Conservation (phyloP, 495 filamentous ascomycete genomes). For the Cudoniella acicularis region DNA sequence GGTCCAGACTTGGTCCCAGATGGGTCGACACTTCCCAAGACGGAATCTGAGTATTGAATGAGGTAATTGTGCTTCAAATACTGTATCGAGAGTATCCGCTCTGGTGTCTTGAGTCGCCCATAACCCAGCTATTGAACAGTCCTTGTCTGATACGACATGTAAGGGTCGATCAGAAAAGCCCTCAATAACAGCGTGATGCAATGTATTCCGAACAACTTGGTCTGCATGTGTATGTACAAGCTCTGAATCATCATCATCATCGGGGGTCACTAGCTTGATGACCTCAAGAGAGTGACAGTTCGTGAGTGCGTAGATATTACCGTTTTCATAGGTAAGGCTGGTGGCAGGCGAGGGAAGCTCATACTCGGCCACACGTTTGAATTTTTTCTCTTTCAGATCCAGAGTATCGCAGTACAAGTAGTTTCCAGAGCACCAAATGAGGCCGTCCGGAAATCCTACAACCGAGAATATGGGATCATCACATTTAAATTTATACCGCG, state of each 20-base stretch:
- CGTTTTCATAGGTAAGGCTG: slow-evolving; percentile 35
- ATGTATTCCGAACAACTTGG: slow-evolving; percentile 22
- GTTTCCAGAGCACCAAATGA: slow-evolving; percentile 42
- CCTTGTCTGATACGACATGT: slow-evolving; percentile 42
- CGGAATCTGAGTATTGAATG: slow-evolving; percentile 47
- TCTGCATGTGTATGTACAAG: slow-evolving; percentile 18
- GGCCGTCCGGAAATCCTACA: slow-evolving; percentile 35
- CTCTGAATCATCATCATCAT: slow-evolving; percentile 25
- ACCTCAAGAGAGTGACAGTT: slow-evolving; percentile 41
- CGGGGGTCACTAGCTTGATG: slow-evolving; percentile 23
- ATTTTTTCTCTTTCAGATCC: slow-evolving; percentile 38
- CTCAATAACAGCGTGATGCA: slow-evolving; percentile 37
- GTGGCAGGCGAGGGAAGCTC: slow-evolving; percentile 41
- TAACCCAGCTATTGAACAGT: slow-evolving; percentile 45
- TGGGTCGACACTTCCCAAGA: slow-evolving; percentile 38
- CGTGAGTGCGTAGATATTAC: slow-evolving; percentile 41
- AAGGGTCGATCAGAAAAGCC: slow-evolving; percentile 28
- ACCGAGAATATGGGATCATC: slow-evolving; percentile 39
- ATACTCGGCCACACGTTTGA: slow-evolving; percentile 34
- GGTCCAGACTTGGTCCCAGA: slow-evolving; percentile 32
- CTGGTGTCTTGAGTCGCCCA: slow-evolving; percentile 43
- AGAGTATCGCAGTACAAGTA: slow-evolving; percentile 43
- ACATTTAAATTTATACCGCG: slow-evolving; percentile 36
- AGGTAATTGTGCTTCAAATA: slow-evolving; percentile 49
- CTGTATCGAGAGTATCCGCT: slow-evolving; percentile 33